These are phyloP conservation scores for Boechera divaricarpa DNA, from an alignment of 345 rosid species.

Conservation along the genomic window DNA sequence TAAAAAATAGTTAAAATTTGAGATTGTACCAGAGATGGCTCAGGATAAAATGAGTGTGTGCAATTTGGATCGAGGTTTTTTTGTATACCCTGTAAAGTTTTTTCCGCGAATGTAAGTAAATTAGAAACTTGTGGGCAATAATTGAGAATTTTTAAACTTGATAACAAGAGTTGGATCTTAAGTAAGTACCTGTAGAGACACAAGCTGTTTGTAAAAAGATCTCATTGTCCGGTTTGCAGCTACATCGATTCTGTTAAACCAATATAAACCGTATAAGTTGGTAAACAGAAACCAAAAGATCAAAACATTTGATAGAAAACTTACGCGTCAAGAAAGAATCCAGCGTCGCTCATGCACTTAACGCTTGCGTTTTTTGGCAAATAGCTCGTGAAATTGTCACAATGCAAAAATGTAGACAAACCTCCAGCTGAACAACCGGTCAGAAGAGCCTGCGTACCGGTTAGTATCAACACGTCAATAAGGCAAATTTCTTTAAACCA, in stretches of 20 bases:
- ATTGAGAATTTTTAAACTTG: neutral
- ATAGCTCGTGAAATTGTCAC: constrained; percentile 66
- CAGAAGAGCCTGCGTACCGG: constrained; percentile 72
- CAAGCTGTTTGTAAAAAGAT: constrained; percentile 59
- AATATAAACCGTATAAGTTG: constrained; percentile 7
- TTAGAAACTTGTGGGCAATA: neutral
- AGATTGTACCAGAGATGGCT: constrained; percentile 68
- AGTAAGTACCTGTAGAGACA: constrained; percentile 64
- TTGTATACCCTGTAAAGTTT: constrained; percentile 62
- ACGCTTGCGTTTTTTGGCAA: constrained; percentile 69
- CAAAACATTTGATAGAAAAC: constrained; percentile 35
- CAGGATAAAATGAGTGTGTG: constrained; percentile 45
- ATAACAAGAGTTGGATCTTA: neutral
- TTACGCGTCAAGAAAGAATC: constrained; percentile 87
- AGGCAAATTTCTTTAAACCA: neutral
- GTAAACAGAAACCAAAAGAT: neutral
- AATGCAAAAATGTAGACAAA: constrained; percentile 75
- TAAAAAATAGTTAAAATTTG: neutral
- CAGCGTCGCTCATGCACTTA: constrained; percentile 97
- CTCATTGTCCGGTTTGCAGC: constrained; percentile 68
- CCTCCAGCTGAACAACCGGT: constrained; percentile 99
- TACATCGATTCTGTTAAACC: constrained; percentile 69
- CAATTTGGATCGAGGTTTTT: constrained; percentile 70
- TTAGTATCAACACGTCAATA: constrained; percentile 10
- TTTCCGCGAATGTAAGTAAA: neutral